Percentiles rank a stretch among this genome's conserved stretches.
Conservation (phyloP, 2,329 filamentous ascomycete species). For the Hypoxylon rubiginosum region DNA sequence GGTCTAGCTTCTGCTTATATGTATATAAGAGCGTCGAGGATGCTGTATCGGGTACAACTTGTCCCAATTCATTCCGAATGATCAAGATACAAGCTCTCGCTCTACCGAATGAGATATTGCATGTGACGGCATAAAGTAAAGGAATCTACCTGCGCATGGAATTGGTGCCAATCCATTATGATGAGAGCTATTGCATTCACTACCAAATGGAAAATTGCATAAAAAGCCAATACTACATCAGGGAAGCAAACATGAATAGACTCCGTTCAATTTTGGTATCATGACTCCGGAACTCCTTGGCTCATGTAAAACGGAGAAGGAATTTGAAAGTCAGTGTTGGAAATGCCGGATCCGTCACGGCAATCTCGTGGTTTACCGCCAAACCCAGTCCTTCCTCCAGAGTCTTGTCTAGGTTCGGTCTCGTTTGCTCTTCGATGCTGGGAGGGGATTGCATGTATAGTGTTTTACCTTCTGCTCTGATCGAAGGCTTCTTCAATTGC, state of each 20-base stretch:
- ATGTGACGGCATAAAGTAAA: background rate
- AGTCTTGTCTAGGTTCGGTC: slow-evolving; percentile 84
- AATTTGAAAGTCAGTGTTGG: slow-evolving; percentile 76
- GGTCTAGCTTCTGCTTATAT: background rate
- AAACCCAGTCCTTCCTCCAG: slow-evolving; percentile 77
- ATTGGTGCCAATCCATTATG: background rate
- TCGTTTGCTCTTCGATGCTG: slow-evolving; percentile 85
- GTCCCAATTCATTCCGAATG: background rate
- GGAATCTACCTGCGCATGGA: background rate
- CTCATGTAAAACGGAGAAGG: slow-evolving; percentile 60
- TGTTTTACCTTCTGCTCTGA: slow-evolving; percentile 83
- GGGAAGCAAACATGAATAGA: background rate
- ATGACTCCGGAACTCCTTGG: slow-evolving; percentile 22
- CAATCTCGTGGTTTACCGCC: slow-evolving; percentile 85
- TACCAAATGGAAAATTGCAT: background rate
- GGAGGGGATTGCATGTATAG: slow-evolving; percentile 91
- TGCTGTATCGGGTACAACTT: background rate
- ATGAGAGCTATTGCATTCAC: background rate
- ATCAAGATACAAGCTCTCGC: background rate
- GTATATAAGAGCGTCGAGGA: background rate
- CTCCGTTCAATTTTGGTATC: slow-evolving; percentile 33
- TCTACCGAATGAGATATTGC: background rate
- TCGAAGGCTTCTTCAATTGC: slow-evolving; percentile 92
- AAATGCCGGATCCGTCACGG: slow-evolving; percentile 93
- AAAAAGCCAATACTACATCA: background rate